Evolutionary conservation across 805 yeast species (phyloP), one percentile per base, ranked within the genome.

Genomic region (Pichia manshurica): DNA sequence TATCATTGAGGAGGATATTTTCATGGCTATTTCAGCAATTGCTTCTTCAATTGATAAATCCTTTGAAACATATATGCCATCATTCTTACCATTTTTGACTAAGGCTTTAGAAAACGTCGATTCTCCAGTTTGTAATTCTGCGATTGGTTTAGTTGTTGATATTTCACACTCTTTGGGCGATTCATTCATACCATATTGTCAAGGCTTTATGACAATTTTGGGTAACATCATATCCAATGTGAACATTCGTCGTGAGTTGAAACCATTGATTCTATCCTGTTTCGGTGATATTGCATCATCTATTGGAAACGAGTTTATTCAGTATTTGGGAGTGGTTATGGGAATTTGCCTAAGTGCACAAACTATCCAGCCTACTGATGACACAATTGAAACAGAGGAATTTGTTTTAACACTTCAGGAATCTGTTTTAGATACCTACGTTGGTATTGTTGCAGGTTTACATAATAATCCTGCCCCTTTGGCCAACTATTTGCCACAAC

Each of bases 271-370:
- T 25, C 70, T 93, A 55, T 87, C 97, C 12, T 88, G 96, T 59
- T 87, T 93, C 65, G 99, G 99, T 54, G 99, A 93, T 66, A 79
- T 93, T 59, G 97, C 98, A 4, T 78, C 96, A 0, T 82, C 93
- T 13, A 80, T 90, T 52, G 97, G 96, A 4, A 63, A 74, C 2
- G 79, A 75, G 47, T 93, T 91, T 67, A 75, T 75, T 55, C 87
- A 82, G 48, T 93, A 87, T 66, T 68, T 89, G 53, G 78, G 75
- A 34, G 87, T 80, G 51, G 96, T 89, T 31, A 84, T 90, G 84
- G 75, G 75, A 34, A 79, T 93, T 46, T 84, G 91, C 67, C 71
- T 71, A 28, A 77, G 77, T 45, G 89, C 90, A 15, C 80, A 82
- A 56, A 68, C 68, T 38, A 65, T 79, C 31, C 77, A 75, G 51